These are phyloP conservation scores for Lodderomyces pseudojiufengensis DNA, from an alignment of 1,139 yeast species.

Conservation along the genomic window DNA sequence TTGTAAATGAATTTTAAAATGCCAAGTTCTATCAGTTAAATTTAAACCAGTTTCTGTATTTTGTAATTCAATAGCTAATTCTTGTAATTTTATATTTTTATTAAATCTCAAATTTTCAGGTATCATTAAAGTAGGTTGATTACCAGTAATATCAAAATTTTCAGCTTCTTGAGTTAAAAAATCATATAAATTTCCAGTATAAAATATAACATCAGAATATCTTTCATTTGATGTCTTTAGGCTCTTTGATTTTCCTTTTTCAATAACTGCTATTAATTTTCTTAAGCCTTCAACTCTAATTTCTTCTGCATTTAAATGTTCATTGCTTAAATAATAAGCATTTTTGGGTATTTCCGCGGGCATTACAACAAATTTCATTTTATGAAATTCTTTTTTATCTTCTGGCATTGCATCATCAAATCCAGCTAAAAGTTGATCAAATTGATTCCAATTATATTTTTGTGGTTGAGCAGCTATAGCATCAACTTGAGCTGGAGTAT, in stretches of 20 bases:
- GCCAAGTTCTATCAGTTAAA: slow-evolving; percentile 86
- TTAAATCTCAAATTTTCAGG: slow-evolving; percentile 32
- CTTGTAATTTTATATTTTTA: slow-evolving; percentile 34
- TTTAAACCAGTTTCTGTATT: slow-evolving; percentile 53
- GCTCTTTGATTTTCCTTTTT: slow-evolving; percentile 53
- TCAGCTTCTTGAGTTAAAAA: slow-evolving; percentile 46
- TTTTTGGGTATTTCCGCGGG: slow-evolving; percentile 70
- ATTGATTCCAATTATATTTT: slow-evolving; percentile 80
- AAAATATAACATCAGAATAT: slow-evolving; percentile 75
- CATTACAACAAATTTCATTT: slow-evolving; percentile 77
- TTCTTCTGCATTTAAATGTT: slow-evolving; percentile 73
- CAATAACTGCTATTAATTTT: slow-evolving; percentile 63
- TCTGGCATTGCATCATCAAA: slow-evolving; percentile 67
- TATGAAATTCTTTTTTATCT: slow-evolving; percentile 54
- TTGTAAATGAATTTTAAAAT: slow-evolving; percentile 70
- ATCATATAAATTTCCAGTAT: slow-evolving; percentile 78
- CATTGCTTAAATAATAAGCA: slow-evolving; percentile 50
- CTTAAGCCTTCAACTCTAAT: slow-evolving; percentile 83
- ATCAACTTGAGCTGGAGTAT: slow-evolving; percentile 56
- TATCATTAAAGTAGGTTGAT: slow-evolving; percentile 33
- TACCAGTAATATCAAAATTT: slow-evolving; percentile 33
- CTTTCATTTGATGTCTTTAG: slow-evolving; percentile 42
- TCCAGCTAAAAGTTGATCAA: slow-evolving; percentile 89
- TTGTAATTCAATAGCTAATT: slow-evolving; percentile 66
- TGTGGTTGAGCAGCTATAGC: slow-evolving; percentile 51